A percentile compares a stretch with the other conserved stretches of the same genome.
These are phyloP conservation scores for Colletotrichum tabaci DNA, from an alignment of 2,329 filamentous ascomycete species.

Conservation along the genomic window DNA sequence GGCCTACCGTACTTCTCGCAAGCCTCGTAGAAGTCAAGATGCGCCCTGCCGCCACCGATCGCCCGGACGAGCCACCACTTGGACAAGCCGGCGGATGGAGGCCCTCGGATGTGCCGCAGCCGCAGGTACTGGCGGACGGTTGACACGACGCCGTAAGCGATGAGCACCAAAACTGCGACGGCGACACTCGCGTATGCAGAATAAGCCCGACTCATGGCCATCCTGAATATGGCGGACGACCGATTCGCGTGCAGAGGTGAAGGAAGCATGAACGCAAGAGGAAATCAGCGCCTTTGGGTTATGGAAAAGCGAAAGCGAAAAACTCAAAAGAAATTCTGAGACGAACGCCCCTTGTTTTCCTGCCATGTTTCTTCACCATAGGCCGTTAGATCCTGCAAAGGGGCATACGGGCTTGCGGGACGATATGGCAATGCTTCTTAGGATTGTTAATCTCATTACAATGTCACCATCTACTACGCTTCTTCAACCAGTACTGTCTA, in stretches of 20 bases:
- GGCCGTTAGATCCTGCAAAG: neutral
- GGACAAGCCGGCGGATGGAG: slow-evolving; percentile 54
- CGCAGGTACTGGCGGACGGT: slow-evolving; percentile 51
- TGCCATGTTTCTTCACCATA: neutral
- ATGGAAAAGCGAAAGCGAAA: neutral
- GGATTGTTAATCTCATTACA: neutral
- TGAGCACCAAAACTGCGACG: slow-evolving; percentile 30
- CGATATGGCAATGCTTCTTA: neutral
- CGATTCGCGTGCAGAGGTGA: neutral
- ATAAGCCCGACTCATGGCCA: slow-evolving; percentile 24
- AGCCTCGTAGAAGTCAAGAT: slow-evolving; percentile 55
- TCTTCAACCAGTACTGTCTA: neutral
- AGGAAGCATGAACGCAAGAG: neutral
- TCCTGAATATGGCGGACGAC: neutral
- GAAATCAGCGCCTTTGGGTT: neutral
- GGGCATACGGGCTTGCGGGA: neutral
- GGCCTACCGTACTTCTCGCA: slow-evolving; percentile 52
- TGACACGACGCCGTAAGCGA: slow-evolving; percentile 35
- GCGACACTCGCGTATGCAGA: slow-evolving; percentile 10
- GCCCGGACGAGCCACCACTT: slow-evolving; percentile 56
- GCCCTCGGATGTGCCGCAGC: slow-evolving; percentile 58
- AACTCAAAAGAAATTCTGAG: neutral
- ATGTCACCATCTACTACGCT: neutral
- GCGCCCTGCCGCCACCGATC: slow-evolving; percentile 50
- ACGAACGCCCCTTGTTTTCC: neutral